These are phyloP conservation scores for Pisolithus orientalis DNA, from an alignment of 768 basidiomycete genomes.

Conservation along the genomic window DNA sequence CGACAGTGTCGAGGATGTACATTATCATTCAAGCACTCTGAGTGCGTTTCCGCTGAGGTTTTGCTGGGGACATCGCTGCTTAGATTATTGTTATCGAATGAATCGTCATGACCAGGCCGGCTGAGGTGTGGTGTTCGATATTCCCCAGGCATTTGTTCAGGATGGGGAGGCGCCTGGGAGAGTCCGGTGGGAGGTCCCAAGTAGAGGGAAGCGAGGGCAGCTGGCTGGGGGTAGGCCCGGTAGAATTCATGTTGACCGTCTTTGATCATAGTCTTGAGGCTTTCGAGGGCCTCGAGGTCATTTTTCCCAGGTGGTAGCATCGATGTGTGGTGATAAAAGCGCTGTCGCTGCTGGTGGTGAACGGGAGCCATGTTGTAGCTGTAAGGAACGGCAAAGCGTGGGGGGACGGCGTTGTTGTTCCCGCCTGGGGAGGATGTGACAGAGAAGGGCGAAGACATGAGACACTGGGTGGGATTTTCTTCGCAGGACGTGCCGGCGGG, in stretches of 20 bases:
- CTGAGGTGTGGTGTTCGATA: constrained; percentile 6
- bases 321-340: constrained; percentile 19
- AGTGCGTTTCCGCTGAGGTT: constrained; percentile 1
- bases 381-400: constrained; percentile 32
- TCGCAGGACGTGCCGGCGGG: constrained; percentile 58
- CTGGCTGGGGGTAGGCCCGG: constrained; percentile 59
- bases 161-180: constrained; percentile 29
- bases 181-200: constrained; percentile 37
- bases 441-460: constrained; percentile 35
- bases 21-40: constrained; percentile 24
- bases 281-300: constrained; percentile 71
- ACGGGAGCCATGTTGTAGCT: constrained; percentile 26
- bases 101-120: constrained; percentile 6
- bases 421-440: constrained; percentile 29
- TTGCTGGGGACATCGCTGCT: constrained; percentile 4
- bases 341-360: constrained; percentile 24
- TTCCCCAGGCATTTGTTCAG: constrained; percentile 28
- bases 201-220: constrained; percentile 58
- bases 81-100: constrained; percentile 8
- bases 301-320: constrained; percentile 48
- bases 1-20: constrained; percentile 21
- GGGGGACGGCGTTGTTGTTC: constrained; percentile 21
- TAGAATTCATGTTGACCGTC: constrained; percentile 68
- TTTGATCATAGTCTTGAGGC: constrained; percentile 68
- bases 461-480: constrained; percentile 36